These are phyloP conservation scores for Aureobasidium sp. DNA, from an alignment of 2,329 filamentous ascomycete species.

Conservation along the genomic window DNA sequence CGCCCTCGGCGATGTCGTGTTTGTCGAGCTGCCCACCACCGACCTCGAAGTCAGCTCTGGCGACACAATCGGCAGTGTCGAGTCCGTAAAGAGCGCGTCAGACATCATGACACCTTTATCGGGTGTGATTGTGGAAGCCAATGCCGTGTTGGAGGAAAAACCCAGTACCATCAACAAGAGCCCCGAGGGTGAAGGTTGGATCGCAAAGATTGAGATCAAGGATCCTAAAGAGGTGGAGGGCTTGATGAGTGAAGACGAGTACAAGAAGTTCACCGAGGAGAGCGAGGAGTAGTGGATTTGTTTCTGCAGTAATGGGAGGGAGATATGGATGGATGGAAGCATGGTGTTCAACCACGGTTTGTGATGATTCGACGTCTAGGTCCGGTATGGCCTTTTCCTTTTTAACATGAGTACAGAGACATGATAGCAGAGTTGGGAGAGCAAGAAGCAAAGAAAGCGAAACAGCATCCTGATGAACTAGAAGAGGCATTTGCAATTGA, in stretches of 20 bases:
- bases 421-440: neutral
- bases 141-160: constrained; percentile 70
- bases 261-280: constrained; percentile 64
- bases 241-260: constrained; percentile 70
- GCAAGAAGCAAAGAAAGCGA: neutral
- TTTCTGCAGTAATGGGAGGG: neutral
- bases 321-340: neutral
- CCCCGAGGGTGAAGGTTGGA: constrained; percentile 86
- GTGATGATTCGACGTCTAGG: neutral
- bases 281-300: constrained; percentile 3
- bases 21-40: constrained; percentile 78
- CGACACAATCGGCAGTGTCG: constrained; percentile 86
- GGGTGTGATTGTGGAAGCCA: constrained; percentile 68
- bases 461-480: no score
- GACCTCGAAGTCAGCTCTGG: constrained; percentile 63
- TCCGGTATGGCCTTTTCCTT: neutral
- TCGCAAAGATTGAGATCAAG: constrained; percentile 74
- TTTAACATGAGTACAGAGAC: neutral
- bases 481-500: no score
- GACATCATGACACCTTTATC: constrained; percentile 87
- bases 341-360: constrained; percentile 4
- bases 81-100: constrained; percentile 97
- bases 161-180: constrained; percentile 82
- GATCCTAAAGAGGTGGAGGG: constrained; percentile 62
- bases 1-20: constrained; percentile 91